Percentiles rank a stretch among this genome's conserved stretches.
These are phyloP conservation scores for Arthrobotrys conoides DNA, from an alignment of 2,329 filamentous ascomycete species.

Conservation along the genomic window DNA sequence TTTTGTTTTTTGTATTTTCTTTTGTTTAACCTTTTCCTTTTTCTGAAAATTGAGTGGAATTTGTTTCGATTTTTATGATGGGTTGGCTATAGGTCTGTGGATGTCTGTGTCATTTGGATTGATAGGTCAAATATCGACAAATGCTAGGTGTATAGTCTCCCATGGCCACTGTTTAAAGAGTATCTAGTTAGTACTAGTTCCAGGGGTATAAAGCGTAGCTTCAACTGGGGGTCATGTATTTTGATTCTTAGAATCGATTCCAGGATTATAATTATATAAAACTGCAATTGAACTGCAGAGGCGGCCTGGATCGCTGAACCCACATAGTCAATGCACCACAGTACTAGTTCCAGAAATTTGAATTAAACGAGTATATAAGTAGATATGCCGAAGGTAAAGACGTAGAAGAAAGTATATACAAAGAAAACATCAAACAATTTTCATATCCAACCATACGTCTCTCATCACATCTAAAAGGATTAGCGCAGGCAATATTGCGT, in stretches of 20 bases:
- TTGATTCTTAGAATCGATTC: no score
- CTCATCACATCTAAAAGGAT: background rate
- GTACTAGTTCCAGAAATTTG: no score
- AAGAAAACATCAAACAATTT: background rate
- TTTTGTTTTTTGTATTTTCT: constrained; percentile 5
- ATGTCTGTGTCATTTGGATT: background rate
- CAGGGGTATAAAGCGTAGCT: no score
- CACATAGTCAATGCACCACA: no score
- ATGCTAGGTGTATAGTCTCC: no score
- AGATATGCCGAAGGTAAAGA: background rate
- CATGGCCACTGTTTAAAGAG: no score
- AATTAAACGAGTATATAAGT: background rate
- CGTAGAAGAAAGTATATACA: background rate
- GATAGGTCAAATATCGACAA: background rate
- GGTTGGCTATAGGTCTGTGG: background rate
- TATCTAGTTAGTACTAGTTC: no score
- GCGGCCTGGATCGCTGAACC: no score
- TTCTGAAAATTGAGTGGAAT: background rate
- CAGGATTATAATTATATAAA: no score
- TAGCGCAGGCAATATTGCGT: no score
- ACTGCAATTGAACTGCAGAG: no score
- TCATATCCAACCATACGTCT: background rate
- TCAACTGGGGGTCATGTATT: no score
- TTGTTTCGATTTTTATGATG: background rate
- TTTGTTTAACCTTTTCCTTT: constrained; percentile 1